Base-by-base conservation (phyloP, 129 eudicot genomes). In the Centaurea solstitialis region DNA sequence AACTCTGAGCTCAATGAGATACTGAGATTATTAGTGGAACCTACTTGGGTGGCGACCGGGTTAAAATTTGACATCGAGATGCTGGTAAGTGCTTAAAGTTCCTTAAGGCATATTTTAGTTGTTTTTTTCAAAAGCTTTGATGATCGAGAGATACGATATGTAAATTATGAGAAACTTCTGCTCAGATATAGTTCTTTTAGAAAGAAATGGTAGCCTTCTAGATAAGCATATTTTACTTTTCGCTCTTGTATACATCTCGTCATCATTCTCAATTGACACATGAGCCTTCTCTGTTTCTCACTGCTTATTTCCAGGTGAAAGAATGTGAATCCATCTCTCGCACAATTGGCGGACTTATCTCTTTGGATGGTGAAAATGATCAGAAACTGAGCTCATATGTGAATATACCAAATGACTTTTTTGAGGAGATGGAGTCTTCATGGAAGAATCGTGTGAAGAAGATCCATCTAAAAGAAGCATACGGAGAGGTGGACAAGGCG, bases 41-140 rank as follows among this genome's bases (percentile, higher is more conserved):
- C 99, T 80, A 93, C 99, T 53, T 91, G 93, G 92, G 98, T 83
- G 66, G 94, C 98, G 43, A 93, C 99, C n/a, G 98, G 99, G 70
- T 80, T 95, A 77, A 93, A 89, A 80, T 74, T 91, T 66, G 95
- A 91, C 70, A 66, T 85, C 53, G 94, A 89, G 77, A 88, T 82
- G 65, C 81, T 95, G 66, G 99, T 93, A 86, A 87, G 97, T 86
- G 72, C 33, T 68, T 71, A 24, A 38, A 57, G 39, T 70, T 70
- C 6, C 26, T 7, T 23, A 20, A 20, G 61, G 6, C 45, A 67
- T 74, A 73, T 65, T 24, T 65, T 11, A 43, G 7, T 73, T 2
- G 64, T 40, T 72, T 47, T 11, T 11, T 20, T 69, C 22, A 24
- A 71, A 70, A 12, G 21, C 64, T 57, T 70, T 68, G 61, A 79